Percentiles rank a stretch among this genome's conserved stretches.
phyloP scores from a whole-genome alignment of 176 grass and related monocot genomes.

The Juncus effusus region DNA sequence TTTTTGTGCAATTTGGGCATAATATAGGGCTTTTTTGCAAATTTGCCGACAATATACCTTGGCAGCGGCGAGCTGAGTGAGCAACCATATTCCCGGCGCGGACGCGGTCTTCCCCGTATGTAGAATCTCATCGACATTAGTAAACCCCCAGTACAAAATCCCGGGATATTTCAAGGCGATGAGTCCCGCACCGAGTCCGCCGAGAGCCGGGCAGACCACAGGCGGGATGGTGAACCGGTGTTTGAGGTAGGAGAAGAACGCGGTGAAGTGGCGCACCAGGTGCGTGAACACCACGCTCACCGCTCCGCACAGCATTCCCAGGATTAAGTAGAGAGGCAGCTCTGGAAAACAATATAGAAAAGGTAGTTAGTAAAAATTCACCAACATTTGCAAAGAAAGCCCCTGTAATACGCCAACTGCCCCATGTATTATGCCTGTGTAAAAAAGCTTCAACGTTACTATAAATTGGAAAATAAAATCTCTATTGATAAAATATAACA shows the following conservation, averaged over 20 bases:
- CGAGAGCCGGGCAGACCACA: constrained; percentile 82
- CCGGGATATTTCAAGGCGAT: constrained; percentile 97
- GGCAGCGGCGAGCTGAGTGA: constrained; percentile 81
- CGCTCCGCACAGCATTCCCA: constrained; percentile 86
- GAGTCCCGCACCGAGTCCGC: constrained; percentile 80
- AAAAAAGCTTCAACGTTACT: no score
- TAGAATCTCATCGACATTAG: constrained; percentile 95
- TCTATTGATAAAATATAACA: no score
- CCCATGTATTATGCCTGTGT: no score
- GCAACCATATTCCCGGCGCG: constrained; percentile 91
- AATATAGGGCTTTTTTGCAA: no score
- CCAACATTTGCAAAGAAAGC: no score
- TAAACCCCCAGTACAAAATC: constrained; percentile 97
- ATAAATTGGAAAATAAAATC: no score
- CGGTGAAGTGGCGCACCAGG: constrained; percentile 73
- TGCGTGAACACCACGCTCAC: constrained; percentile 78
- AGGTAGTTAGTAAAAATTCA: constrained; percentile 7
- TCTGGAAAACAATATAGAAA: constrained; percentile 45
- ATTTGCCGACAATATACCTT: no score
- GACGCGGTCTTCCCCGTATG: constrained; percentile 92
- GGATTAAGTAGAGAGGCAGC: constrained; percentile 83
- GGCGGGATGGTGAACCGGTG: constrained; percentile 69
- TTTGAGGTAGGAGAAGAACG: constrained; percentile 57
- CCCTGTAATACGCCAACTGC: no score
- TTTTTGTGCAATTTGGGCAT: no score